Evolutionary conservation across 2,329 filamentous ascomycete species (phyloP), one percentile per base, ranked within the genome.

Genomic region (Blastomyces emzantsi): DNA sequence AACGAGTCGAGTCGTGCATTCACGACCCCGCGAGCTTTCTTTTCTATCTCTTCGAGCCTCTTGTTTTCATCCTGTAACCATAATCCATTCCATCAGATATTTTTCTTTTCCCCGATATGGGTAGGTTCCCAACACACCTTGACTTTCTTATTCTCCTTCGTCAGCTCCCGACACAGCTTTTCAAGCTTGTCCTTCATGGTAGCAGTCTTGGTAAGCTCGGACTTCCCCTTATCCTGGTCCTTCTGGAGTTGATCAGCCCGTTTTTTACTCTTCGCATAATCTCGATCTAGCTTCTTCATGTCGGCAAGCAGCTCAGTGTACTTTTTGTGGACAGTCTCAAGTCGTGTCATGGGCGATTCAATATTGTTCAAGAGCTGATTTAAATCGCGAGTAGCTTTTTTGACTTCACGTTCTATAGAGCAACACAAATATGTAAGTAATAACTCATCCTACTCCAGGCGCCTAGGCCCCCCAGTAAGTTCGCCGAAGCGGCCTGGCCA

Each of bases 131-230:
- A 51, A 74, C 79, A 69, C 77, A 94, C 90, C 88, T 97, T 97
- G 68, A 99, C 86, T 78, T 96, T 95, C 78, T 97, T 97, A 76
- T 99, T 99, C 73, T 99, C 94, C 71, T 93, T 90, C 65, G 95
- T 94, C 63, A 99, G 83, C 76, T 99, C 94, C 63, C 94, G 83
- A 71, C 92, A 97, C 41, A 99, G 81, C 74, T 97, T 99, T 77
- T 99, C 94, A 56, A 99, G 81, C 78, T 97, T 97, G 75, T 97
- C 92, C 76, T 96, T 97, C 73, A 97, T 85, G 1, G 88, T 89
- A 25, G 90, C 87, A 28, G 92, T 93, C 78, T 96, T 96, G 78
- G 87, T 93, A 63, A 96, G 81, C 74, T 99, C 94, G 57, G 88
- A 89, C 70, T 92, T 87, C 64, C 89, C 89, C 69, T 90, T 87